Evolutionary conservation across 345 rosid species (phyloP).

Genomic region (Arabis hirsuta): DNA sequence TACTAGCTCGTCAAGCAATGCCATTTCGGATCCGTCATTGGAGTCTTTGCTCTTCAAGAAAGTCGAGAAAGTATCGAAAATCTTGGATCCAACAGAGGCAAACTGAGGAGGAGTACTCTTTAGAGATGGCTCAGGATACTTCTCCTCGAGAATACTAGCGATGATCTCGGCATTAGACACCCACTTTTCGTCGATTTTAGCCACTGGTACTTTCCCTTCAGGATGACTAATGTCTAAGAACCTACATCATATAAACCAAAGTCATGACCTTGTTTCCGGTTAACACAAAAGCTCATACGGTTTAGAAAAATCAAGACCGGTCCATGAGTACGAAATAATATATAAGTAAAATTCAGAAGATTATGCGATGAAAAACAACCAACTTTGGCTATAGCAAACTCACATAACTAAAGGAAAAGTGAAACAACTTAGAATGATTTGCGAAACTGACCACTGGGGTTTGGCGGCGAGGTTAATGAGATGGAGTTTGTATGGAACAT

Average conservation of each 20-base stretch:
- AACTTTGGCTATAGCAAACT: too few relatives aligned
- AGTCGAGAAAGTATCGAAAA: slow-evolving; percentile 61
- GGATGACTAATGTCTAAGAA: slow-evolving; percentile 67
- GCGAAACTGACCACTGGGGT: too few relatives aligned
- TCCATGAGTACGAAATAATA: too few relatives aligned
- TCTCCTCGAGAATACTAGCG: slow-evolving; percentile 79
- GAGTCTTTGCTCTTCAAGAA: slow-evolving; percentile 90
- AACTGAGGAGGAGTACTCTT: slow-evolving; percentile 58
- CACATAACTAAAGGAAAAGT: too few relatives aligned
- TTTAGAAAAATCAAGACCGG: too few relatives aligned
- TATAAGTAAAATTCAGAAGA: too few relatives aligned
- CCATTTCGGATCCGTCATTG: slow-evolving; percentile 72
- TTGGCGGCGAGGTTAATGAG: too few relatives aligned
- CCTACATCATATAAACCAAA: slow-evolving; percentile 50
- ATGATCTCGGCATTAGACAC: slow-evolving; percentile 83
- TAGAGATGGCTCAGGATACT: slow-evolving; percentile 74
- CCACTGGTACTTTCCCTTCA: slow-evolving; percentile 82
- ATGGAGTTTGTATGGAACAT: too few relatives aligned
- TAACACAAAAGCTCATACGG: neutral
- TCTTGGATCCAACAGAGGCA: slow-evolving; percentile 75
- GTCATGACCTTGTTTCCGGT: slow-evolving; percentile 8
- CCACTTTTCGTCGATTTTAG: slow-evolving; percentile 80
- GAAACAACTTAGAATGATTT: too few relatives aligned
- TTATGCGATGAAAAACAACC: too few relatives aligned
- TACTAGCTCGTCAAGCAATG: slow-evolving; percentile 73